A percentile compares a stretch with the other conserved stretches of the same genome.
Evolutionary conservation across 225 moss, liverwort and hornwort species (phyloP).

Genomic region (Pleurozium schreberi): DNA sequence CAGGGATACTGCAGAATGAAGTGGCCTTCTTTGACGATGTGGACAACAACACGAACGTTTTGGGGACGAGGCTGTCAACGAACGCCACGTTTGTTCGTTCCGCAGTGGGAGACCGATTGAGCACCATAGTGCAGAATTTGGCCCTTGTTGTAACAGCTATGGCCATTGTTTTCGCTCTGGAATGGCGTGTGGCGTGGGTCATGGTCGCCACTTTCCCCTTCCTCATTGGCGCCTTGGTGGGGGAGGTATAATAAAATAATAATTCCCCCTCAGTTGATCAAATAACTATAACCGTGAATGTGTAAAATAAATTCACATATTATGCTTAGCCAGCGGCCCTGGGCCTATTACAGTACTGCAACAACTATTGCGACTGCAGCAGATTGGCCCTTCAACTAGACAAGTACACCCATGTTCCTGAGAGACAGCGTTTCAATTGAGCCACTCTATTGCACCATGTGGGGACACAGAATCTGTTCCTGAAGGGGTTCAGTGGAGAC

Average conservation of each 20-base stretch:
- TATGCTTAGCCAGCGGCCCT: background rate
- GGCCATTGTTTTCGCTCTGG: slow-evolving; percentile 60
- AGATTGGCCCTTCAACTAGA: background rate
- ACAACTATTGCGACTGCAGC: background rate
- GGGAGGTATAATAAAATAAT: slow-evolving; percentile 39
- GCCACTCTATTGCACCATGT: slow-evolving; percentile 6
- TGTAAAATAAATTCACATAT: background rate
- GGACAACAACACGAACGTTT: slow-evolving; percentile 62
- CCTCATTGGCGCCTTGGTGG: slow-evolving; percentile 60
- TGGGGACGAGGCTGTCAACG: slow-evolving; percentile 54
- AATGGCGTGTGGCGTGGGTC: slow-evolving; percentile 74
- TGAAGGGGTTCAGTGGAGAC: slow-evolving; percentile 30
- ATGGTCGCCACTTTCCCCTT: slow-evolving; percentile 72
- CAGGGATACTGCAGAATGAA: slow-evolving; percentile 72
- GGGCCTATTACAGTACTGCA: background rate
- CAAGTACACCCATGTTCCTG: background rate
- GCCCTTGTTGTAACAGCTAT: slow-evolving; percentile 60
- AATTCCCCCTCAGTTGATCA: background rate
- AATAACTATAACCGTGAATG: background rate
- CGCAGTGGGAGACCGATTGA: slow-evolving; percentile 65
- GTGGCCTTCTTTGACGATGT: slow-evolving; percentile 78
- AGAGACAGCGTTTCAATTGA: slow-evolving; percentile 2
- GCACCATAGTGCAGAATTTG: slow-evolving; percentile 57
- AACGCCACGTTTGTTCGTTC: slow-evolving; percentile 67
- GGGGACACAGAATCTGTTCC: slow-evolving; percentile 22